These are phyloP conservation scores for Ophiostoma australiae DNA, from an alignment of 2,329 filamentous ascomycete species.

Conservation along the genomic window DNA sequence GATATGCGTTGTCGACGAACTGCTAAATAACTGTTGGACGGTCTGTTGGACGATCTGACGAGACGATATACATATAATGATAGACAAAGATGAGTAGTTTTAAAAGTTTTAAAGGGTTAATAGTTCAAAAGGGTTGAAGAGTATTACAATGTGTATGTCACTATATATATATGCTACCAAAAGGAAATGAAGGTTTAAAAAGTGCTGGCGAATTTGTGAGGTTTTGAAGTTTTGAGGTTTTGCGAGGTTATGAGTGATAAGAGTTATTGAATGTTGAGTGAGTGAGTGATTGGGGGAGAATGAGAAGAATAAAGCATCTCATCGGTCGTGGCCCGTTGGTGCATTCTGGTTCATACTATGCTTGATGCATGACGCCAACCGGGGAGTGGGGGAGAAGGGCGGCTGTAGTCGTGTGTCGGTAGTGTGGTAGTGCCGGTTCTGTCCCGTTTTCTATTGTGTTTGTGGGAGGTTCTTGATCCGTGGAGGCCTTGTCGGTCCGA, in stretches of 20 bases:
- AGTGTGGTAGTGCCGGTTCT: background rate
- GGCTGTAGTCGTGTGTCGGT: background rate
- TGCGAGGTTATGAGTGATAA: slow-evolving; percentile 4
- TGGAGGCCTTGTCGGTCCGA: background rate
- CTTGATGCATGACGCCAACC: slow-evolving; percentile 19
- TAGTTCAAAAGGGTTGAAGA: background rate
- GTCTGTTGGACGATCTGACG: background rate
- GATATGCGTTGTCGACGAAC: background rate
- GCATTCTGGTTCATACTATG: slow-evolving; percentile 24
- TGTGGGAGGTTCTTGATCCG: background rate
- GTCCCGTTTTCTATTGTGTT: background rate
- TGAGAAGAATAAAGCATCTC: background rate
- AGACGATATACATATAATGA: background rate
- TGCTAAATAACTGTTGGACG: background rate
- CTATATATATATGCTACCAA: slow-evolving; percentile 16
- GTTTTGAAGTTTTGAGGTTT: background rate
- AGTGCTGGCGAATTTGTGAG: background rate
- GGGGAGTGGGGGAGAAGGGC: background rate
- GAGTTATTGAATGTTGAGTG: background rate
- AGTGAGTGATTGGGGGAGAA: background rate
- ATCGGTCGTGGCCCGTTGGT: slow-evolving; percentile 1
- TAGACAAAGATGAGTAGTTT: background rate
- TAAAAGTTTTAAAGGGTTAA: background rate
- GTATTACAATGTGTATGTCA: slow-evolving; percentile 19
- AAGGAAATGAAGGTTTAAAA: background rate